Percentiles rank a stretch among this genome's conserved stretches.
Conservation (phyloP, 441 rosid species). For the Adansonia gregorii region DNA sequence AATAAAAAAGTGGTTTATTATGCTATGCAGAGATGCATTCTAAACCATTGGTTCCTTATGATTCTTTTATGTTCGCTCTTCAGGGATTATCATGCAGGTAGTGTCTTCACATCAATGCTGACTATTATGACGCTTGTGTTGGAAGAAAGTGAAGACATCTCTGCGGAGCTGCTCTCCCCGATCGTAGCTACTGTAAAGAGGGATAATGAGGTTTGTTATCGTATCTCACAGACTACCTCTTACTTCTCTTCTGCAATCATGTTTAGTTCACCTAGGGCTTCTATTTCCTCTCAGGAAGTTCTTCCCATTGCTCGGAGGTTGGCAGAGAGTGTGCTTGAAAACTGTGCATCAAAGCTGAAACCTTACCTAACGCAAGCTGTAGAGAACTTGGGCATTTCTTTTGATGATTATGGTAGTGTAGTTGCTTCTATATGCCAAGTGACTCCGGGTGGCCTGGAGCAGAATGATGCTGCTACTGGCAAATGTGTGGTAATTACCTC, state of each 20-base stretch:
- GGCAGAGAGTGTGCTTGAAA: constrained; percentile 76
- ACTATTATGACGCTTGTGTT: constrained; percentile 89
- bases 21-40: neutral
- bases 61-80: constrained; percentile 26
- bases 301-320: constrained; percentile 71
- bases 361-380: constrained; percentile 71
- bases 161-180: constrained; percentile 77
- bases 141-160: constrained; percentile 97
- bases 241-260: constrained; percentile 23
- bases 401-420: constrained; percentile 64
- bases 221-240: neutral
- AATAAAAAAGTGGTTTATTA: neutral
- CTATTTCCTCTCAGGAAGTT: constrained; percentile 50
- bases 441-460: constrained; percentile 39
- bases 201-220: constrained; percentile 65
- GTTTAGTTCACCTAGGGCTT: constrained; percentile 10
- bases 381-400: constrained; percentile 52
- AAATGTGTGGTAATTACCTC: constrained; percentile 49
- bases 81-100: constrained; percentile 84
- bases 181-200: constrained; percentile 63
- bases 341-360: constrained; percentile 73
- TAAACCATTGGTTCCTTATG: neutral
- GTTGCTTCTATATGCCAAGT: constrained; percentile 78
- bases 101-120: constrained; percentile 83
- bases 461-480: constrained; percentile 41